Percentiles rank a stretch among this genome's conserved stretches.
phyloP scores from a whole-genome alignment of 139 green algal genomes.

The Asterochloris erici region DNA sequence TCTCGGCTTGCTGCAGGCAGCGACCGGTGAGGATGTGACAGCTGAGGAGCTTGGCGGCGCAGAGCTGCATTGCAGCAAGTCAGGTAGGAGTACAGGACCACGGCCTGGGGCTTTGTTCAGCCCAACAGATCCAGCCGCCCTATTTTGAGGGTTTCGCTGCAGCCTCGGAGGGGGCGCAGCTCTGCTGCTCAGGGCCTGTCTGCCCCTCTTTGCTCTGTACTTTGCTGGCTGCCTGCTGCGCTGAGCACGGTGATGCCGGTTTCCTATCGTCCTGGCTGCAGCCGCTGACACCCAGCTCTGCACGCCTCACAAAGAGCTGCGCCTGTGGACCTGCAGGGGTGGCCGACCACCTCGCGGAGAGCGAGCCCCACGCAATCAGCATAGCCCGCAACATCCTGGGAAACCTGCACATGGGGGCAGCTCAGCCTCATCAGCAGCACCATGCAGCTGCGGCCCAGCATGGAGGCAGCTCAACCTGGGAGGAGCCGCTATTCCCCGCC shows the following conservation, averaged over 20 bases:
- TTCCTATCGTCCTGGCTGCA: too few relatives aligned
- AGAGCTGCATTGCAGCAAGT: slow-evolving; percentile 77
- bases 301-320: too few relatives aligned
- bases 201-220: too few relatives aligned
- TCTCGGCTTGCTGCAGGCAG: slow-evolving; percentile 42
- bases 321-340: slow-evolving; percentile 39
- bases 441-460: background rate
- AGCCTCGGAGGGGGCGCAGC: too few relatives aligned
- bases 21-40: slow-evolving; percentile 87
- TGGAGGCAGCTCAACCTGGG: slow-evolving; percentile 23
- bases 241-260: too few relatives aligned
- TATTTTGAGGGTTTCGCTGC: too few relatives aligned
- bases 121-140: too few relatives aligned
- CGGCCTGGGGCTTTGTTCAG: background rate
- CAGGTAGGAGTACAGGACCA: slow-evolving; percentile 29
- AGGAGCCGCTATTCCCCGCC: slow-evolving; percentile 67
- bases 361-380: slow-evolving; percentile 78
- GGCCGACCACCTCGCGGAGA: slow-evolving; percentile 78
- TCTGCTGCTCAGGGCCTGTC: too few relatives aligned
- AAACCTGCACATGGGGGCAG: slow-evolving; percentile 31
- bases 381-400: slow-evolving; percentile 71
- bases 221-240: too few relatives aligned
- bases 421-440: background rate
- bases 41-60: slow-evolving; percentile 90
- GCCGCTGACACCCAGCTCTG: too few relatives aligned